Percentiles rank a stretch among this genome's conserved stretches.
phyloP scores from a whole-genome alignment of 352 stramenopile genomes.

The Phytophthora constricta region DNA sequence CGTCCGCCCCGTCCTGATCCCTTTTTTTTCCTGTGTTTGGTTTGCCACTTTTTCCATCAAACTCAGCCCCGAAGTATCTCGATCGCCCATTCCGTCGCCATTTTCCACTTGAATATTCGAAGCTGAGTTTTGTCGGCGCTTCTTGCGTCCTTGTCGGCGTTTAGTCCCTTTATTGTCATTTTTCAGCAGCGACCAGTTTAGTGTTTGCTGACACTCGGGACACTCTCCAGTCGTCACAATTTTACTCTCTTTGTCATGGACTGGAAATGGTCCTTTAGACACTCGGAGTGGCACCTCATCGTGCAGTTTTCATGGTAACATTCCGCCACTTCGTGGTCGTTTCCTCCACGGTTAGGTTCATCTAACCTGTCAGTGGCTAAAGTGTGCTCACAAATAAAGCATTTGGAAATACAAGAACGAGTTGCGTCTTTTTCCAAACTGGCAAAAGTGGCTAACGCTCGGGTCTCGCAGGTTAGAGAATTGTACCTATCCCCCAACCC shows the following conservation, averaged over 20 bases:
- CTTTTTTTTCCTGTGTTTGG: background rate
- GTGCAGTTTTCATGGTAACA: slow-evolving; percentile 58
- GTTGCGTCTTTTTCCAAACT: background rate
- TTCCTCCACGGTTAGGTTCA: slow-evolving; percentile 6
- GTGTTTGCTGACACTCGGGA: slow-evolving; percentile 44
- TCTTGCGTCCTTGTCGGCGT: background rate
- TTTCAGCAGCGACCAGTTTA: slow-evolving; percentile 53
- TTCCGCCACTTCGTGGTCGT: slow-evolving; percentile 12
- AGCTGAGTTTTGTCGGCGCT: slow-evolving; percentile 10
- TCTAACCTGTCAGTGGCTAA: slow-evolving; percentile 15
- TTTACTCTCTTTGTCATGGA: slow-evolving; percentile 26
- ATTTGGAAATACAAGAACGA: background rate
- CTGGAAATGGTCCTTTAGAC: slow-evolving; percentile 63
- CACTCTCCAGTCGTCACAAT: slow-evolving; percentile 40
- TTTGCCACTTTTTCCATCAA: background rate
- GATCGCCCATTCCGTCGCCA: background rate
- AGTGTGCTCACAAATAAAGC: slow-evolving; percentile 63
- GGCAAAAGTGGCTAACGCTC: slow-evolving; percentile 29
- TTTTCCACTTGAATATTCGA: background rate
- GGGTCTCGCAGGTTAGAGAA: slow-evolving; percentile 45
- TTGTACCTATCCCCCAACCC: slow-evolving; percentile 38
- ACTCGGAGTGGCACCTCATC: slow-evolving; percentile 53
- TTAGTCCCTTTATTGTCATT: slow-evolving; percentile 9
- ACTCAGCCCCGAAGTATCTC: no score
- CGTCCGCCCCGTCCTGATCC: background rate